Evolutionary conservation across 1,284 basidiomycete species (phyloP).

Genomic region (Inonotus hispidus): DNA sequence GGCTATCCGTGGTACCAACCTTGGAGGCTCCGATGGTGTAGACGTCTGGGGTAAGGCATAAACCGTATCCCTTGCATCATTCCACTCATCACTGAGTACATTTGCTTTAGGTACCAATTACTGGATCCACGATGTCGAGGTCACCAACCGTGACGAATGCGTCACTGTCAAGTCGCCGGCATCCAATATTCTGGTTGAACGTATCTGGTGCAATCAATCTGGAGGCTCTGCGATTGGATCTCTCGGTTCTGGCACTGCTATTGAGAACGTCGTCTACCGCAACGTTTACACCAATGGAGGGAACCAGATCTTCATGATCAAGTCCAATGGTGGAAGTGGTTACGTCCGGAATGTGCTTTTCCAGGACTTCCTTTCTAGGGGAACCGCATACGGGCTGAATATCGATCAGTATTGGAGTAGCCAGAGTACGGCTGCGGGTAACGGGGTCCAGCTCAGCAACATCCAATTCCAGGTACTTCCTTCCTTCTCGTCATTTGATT

Average conservation of each 20-base stretch:
- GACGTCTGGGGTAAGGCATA: conserved; percentile 29
- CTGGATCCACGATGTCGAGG: conserved; percentile 34
- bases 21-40: conserved; percentile 34
- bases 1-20: conserved; percentile 32
- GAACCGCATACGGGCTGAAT: conserved; percentile 31
- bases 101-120: conserved; percentile 24
- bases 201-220: conserved; percentile 34
- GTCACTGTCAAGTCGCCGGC: conserved; percentile 34
- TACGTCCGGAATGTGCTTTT: conserved; percentile 31
- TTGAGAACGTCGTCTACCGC: conserved; percentile 30
- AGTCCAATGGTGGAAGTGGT: conserved; percentile 31
- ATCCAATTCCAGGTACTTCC: conserved; percentile 27
- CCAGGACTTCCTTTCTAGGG: conserved; percentile 30
- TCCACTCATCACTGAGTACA: background rate
- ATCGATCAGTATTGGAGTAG: conserved; percentile 30
- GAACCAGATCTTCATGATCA: conserved; percentile 35
- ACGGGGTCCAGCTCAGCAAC: conserved; percentile 28
- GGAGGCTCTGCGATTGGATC: conserved; percentile 34
- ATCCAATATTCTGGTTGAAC: conserved; percentile 31
- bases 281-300: conserved; percentile 33
- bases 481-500: background rate
- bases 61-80: background rate
- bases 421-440: conserved; percentile 21
- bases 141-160: conserved; percentile 35
- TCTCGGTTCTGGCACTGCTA: conserved; percentile 28